Evolutionary conservation across 345 rosid species (phyloP).

Genomic region (Lagerstroemia speciosa): DNA sequence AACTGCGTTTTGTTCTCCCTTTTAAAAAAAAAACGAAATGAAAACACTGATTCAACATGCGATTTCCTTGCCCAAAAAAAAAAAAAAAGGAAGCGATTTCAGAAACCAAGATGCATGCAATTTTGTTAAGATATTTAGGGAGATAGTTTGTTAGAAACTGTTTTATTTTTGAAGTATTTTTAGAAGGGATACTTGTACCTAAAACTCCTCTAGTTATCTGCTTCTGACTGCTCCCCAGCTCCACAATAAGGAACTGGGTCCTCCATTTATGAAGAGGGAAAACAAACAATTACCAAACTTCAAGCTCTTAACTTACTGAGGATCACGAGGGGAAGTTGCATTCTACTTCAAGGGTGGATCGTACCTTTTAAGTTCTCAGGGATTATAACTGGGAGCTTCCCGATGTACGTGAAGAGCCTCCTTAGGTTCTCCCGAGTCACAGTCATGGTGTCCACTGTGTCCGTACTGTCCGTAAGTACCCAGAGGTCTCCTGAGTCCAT

Average conservation of each 20-base stretch:
- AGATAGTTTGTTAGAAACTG: too few relatives aligned
- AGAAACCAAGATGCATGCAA: too few relatives aligned
- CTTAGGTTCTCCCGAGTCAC: slow-evolving; percentile 11
- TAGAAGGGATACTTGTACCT: too few relatives aligned
- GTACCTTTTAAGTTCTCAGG: slow-evolving; percentile 9
- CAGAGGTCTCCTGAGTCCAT: slow-evolving; percentile 33
- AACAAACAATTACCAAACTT: not conserved
- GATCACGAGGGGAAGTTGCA: not conserved
- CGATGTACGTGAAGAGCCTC: slow-evolving; percentile 11
- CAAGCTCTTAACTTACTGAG: not conserved
- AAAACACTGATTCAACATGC: too few relatives aligned
- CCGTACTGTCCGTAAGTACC: slow-evolving; percentile 22
- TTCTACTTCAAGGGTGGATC: slow-evolving; percentile 6
- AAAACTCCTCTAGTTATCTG: too few relatives aligned
- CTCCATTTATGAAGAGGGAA: slow-evolving; percentile 4
- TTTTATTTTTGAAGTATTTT: too few relatives aligned
- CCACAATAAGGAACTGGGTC: slow-evolving; percentile 8
- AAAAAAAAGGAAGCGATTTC: too few relatives aligned
- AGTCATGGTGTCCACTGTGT: slow-evolving; percentile 7
- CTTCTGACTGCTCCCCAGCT: too few relatives aligned
- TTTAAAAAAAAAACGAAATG: too few relatives aligned
- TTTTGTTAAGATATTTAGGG: too few relatives aligned
- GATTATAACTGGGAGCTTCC: slow-evolving; percentile 9
- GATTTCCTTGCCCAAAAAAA: too few relatives aligned
- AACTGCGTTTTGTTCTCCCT: too few relatives aligned